Evolutionary conservation across 2,329 filamentous ascomycete species (phyloP), one percentile per base, ranked within the genome.

Genomic region (Fusarium pseudocircinatum): DNA sequence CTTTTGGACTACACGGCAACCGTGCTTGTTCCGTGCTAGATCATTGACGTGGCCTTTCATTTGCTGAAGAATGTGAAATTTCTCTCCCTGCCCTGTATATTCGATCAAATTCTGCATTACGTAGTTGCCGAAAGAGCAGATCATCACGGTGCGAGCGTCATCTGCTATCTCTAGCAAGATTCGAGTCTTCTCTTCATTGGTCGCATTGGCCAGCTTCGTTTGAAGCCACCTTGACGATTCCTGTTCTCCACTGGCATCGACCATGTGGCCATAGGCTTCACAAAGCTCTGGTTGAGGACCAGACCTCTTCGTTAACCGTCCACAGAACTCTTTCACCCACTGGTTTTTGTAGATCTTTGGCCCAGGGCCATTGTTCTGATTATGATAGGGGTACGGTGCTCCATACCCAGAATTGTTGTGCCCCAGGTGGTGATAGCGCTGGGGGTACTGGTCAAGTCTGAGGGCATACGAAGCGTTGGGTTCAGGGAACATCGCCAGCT

Each of bases 71-170:
- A 99, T 83, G 6, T 93, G 88, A 82, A 92, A 95, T 85, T 99
- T 99, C 84, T 99, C 96, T 1, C 92, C 89, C 82, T 97, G 95
- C 75, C 94, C 97, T 43, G 96, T 96, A 81, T 98, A 94, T 81
- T 98, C 96, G 71, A 98, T 98, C 80, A 98, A 92, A 81, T 98
- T 98, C 79, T 99, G 96, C 43, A 98, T 95, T 40, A 99, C 96
- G 79, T 98, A 99, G 82, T 99, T 99, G 60, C 96, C 96, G 79
- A 98, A 99, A 0, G 98, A 92, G 81, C 98, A 96, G 50, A 92
- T 96, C 94, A 97, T 98, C 53, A 99, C 85, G 78, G 96, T 94
- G 36, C 97, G 83, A 4, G 93, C 91, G 75, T 99, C 96, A 2
- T 91, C 89, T 76, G 93, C 89, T 50, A 99, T 94, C 81, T 98